phyloP scores from a whole-genome alignment of 352 stramenopile species.

The Phytophthora pluvialis region DNA sequence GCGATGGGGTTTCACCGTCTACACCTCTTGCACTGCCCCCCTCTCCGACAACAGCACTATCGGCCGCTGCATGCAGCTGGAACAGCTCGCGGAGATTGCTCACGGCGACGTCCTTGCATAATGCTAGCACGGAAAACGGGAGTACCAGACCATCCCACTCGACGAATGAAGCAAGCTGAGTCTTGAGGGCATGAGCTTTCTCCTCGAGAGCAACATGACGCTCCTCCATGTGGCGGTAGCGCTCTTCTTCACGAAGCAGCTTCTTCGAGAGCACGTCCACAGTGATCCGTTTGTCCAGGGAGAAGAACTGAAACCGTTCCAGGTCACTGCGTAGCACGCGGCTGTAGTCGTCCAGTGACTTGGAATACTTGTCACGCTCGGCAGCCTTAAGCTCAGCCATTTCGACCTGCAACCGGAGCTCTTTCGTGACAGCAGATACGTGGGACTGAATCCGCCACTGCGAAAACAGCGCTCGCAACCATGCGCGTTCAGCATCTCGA shows the following conservation, averaged over 20 bases:
- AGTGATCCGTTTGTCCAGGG: constrained; percentile 75
- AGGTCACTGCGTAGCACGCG: constrained; percentile 73
- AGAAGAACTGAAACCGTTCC: constrained; percentile 82
- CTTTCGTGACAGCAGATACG: constrained; percentile 44
- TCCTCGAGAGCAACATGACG: constrained; percentile 60
- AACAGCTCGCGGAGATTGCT: constrained; percentile 63
- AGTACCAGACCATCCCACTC: constrained; percentile 59
- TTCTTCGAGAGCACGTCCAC: constrained; percentile 84
- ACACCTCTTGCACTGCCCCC: neutral
- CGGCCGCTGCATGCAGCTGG: constrained; percentile 41
- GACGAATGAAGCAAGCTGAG: constrained; percentile 53
- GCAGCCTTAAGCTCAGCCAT: constrained; percentile 59
- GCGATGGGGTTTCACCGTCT: constrained; percentile 14
- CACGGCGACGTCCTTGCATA: constrained; percentile 61
- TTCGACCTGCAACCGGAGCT: constrained; percentile 58
- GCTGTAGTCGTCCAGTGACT: constrained; percentile 76
- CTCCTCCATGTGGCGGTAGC: constrained; percentile 66
- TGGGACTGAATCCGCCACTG: constrained; percentile 52
- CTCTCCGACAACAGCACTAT: constrained; percentile 17
- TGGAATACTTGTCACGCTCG: constrained; percentile 69
- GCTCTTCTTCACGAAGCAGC: constrained; percentile 72
- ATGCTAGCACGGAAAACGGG: constrained; percentile 51
- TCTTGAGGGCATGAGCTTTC: constrained; percentile 48
- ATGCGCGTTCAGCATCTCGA: constrained; percentile 51
- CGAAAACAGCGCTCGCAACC: constrained; percentile 48